Evolutionary conservation across 306 rosid species (phyloP), one percentile per base, ranked within the genome.

Genomic region (Myrica gale): DNA sequence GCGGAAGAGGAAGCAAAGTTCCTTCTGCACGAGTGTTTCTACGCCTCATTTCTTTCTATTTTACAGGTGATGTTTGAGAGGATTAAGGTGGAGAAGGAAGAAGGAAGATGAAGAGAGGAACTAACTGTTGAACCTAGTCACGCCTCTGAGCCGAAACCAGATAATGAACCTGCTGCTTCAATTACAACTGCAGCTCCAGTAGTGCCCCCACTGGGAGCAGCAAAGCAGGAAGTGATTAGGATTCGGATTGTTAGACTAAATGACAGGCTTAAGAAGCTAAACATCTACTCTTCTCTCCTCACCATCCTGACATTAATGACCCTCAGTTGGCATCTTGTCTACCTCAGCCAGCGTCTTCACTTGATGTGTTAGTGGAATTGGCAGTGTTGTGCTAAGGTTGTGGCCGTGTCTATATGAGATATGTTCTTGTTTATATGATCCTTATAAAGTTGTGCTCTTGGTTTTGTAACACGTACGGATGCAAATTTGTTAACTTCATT

Each of bases 11-110:
- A 23, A 23, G 0, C 26, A 23, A 26, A 26, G 32, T 26, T 26
- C 32, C 32, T 32, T 2, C 37, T 32, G 37, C 37, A 32, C 37
- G 37, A 32, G 37, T 32, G 37, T 32, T 32, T 32, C 37, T 32
- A 32, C 37, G 4, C 41, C 41, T 17, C 13, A 13, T 4, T 60
- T 57, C 16, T 55, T 1, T 66, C 7, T 42, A 2, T 37, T 37
- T 21, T 41, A 10, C 7, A 92, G 97, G 78, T 85, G 55, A 91
- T 93, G 93, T 91, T 91, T 20, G 97, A 93, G 75, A 88, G 83
- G 78, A 80, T 88, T 82, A 93, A 82, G 76, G 43, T 84, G 52
- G 26, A 23, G 26, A 93, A 89, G 55, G 98, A 93, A 71, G 96
- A 90, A 79, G 97, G 96, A 62, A 79, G 91, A 81, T 95, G 86